Base-by-base conservation (phyloP, 2,329 filamentous ascomycete species). In the Aspergillus luchuensis region DNA sequence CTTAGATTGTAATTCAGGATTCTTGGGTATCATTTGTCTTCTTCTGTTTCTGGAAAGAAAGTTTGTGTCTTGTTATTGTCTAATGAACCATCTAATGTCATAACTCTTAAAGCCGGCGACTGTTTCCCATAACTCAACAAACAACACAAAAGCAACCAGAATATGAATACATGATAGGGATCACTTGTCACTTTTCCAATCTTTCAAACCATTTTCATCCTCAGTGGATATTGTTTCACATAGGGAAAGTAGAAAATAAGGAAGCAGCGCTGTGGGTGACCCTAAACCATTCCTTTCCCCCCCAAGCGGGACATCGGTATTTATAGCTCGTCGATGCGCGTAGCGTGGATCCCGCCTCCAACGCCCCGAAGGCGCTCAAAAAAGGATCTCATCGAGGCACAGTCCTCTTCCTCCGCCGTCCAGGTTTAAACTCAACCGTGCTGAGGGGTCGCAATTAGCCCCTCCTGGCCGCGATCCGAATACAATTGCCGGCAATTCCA, bases 281-380 rank as follows among this genome's bases (percentile, higher is more conserved):
- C 19, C 41, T 45, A 19, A 45, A 21, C 13, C 10, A 13, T 36
- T 36, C 33, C 5, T 13, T 36, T 13, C 11, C 41, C 38, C 38
- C 51, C 30, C 15, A 25, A 45, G 53, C 53, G 53, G 53, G 53
- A 49, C 47, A 41, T n/a, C 36, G 54, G 41, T 45, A 52, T 41
- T 45, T 58, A 58, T 59, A 55, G 50, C 45, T 47, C 57, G 43
- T 51, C 39, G 23, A 56, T 56, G 52, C 58, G 58, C 52, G 58
- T 60, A 51, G 52, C 58, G 52, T 60, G 58, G 58, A 51, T 51
- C 52, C 52, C 52, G 54, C 52, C 49, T 56, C 33, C 25, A 52
- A 51, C 39, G 17, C 47, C 47, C 47, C 52, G 52, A 49, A 28
- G 49, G 50, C 51, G 51, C 33, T 47, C 39, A 43, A 47, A 56